Conservation (phyloP, 177 flowering plant genomes). For the Tripterygium wilfordii region DNA sequence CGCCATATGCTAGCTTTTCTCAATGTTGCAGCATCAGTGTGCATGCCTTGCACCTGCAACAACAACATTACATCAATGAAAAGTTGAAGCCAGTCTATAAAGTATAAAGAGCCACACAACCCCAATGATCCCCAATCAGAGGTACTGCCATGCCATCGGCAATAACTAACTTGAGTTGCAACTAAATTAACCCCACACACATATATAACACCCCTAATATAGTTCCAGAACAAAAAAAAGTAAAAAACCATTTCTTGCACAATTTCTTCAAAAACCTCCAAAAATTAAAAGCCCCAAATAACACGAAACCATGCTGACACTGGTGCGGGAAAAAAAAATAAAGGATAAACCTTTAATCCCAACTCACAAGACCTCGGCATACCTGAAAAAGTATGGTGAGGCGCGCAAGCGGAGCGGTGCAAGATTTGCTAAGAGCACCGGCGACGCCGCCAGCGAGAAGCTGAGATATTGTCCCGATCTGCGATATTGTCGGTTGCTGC, state of each 20-base stretch:
- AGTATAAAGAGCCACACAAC: too few species aligned
- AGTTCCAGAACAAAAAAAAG: too few species aligned
- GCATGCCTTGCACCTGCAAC: constrained; percentile 72
- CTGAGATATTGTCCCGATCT: constrained; percentile 73
- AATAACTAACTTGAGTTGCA: too few species aligned
- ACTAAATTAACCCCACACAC: too few species aligned
- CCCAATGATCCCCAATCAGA: too few species aligned
- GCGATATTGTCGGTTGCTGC: constrained; percentile 41
- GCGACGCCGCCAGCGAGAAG: constrained; percentile 94
- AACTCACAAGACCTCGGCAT: too few species aligned
- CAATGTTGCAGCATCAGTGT: constrained; percentile 44
- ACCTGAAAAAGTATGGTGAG: constrained; percentile 98
- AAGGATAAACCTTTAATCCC: constrained; percentile 1
- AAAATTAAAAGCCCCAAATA: too few species aligned
- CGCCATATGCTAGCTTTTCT: constrained; percentile 57
- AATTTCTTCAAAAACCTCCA: too few species aligned
- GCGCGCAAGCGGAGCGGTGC: constrained; percentile 93
- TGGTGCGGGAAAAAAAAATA: neutral
- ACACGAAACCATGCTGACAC: neutral
- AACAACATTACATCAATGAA: neutral
- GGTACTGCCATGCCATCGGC: too few species aligned
- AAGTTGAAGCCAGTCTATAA: too few species aligned
- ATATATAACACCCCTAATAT: too few species aligned
- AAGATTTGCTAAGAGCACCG: constrained; percentile 90
- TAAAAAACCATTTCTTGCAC: too few species aligned